Evolutionary conservation across 192 early-diverging fungal genomes (phyloP), one percentile per base, ranked within the genome.

Genomic region (Thamnidium elegans): DNA sequence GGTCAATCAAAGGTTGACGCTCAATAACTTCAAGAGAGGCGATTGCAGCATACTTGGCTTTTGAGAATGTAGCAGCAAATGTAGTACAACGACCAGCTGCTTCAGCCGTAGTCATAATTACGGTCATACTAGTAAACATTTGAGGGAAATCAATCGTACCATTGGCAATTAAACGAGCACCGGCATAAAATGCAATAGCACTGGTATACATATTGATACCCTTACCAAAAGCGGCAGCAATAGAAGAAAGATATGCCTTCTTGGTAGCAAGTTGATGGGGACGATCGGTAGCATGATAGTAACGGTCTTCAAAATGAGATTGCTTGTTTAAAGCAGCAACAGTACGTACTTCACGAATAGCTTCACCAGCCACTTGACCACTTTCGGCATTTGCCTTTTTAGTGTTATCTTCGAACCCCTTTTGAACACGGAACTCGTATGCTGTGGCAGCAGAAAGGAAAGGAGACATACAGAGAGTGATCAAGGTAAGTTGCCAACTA

Each of bases 321-420:
- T 94, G 85, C 36, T 85, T 83, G 7, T 81, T 89, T 19, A 97
- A 77, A 7, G 92, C 81, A 19, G 88, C 84, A 20, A 97, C 89
- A 1, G 95, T 97, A 50, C 91, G 89, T 21, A 97, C 89, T 54
- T 91, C 87, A 21, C 83, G 73, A 11, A 95, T 87, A 3, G 92
- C 88, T 76, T 97, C 92, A 66, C 82, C 78, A 17, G 93, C 91
- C 50, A 91, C 82, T 73, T 93, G 85, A 50, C 88, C 91, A 3
- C 87, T 87, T 31, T 79, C 63, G 55, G 91, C 88, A 78, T 94
- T 92, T 5, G 89, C 86, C 36, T 71, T 80, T 70, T 89, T 88
- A 17, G 84, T 85, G 60, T 79, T 78, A 17, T 77, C 76, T 44
- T 82, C 85, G 59, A 76, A 89, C 45, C 86, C 87, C 30, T 66